These are phyloP conservation scores for Sclerotinia glacialis DNA, from an alignment of 2,329 filamentous ascomycete genomes.

Conservation along the genomic window DNA sequence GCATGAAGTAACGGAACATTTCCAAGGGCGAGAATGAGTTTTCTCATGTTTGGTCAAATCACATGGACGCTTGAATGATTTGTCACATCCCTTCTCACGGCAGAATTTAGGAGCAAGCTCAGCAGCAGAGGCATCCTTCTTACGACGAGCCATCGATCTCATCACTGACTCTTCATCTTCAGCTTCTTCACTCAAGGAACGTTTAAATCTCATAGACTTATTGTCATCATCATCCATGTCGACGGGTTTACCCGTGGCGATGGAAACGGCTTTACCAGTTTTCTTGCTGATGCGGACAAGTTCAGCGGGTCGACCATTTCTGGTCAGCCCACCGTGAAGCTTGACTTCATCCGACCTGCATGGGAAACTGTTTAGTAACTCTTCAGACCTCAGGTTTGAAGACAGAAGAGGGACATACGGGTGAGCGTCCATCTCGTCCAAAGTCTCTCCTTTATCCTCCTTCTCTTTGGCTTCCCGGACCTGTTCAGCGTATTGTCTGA, in stretches of 20 bases:
- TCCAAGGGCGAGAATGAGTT: conserved; percentile 94
- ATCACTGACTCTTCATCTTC: conserved; percentile 79
- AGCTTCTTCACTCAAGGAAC: conserved; percentile 64
- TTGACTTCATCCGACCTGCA: conserved; percentile 68
- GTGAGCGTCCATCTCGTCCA: conserved; percentile 57
- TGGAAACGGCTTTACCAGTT: conserved; percentile 74
- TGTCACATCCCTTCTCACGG: conserved; percentile 72
- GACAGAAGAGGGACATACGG: conserved; percentile 46
- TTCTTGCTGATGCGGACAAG: conserved; percentile 73
- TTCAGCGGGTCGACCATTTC: conserved; percentile 80
- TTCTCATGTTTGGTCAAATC: conserved; percentile 98
- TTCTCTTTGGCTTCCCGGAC: conserved; percentile 72
- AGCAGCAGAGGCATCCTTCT: conserved; percentile 86
- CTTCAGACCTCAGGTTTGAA: background rate
- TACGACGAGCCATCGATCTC: conserved; percentile 92
- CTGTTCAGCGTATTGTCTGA: conserved; percentile 82
- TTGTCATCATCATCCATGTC: conserved; percentile 53
- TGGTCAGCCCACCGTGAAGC: conserved; percentile 75
- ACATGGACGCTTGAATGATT: conserved; percentile 95
- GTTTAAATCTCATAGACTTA: conserved; percentile 56
- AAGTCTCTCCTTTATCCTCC: conserved; percentile 53
- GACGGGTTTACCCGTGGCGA: conserved; percentile 67
- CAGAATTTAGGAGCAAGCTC: conserved; percentile 79
- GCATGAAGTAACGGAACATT: conserved; percentile 79
- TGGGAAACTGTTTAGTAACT: conserved; percentile 32